Conservation (phyloP, 164 flowering plant species). For the Stephania cephalantha region DNA sequence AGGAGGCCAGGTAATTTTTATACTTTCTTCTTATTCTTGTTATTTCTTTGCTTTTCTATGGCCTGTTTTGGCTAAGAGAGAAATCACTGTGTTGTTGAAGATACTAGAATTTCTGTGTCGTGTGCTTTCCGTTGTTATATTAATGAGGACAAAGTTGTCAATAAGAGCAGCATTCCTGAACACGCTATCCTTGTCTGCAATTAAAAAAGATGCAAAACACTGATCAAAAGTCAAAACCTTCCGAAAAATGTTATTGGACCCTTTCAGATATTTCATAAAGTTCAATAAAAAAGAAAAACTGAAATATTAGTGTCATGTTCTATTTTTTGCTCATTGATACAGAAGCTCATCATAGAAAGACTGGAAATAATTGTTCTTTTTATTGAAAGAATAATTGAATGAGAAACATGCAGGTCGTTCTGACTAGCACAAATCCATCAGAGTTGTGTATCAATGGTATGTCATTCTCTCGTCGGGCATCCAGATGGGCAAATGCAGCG, state of each 20-base stretch:
- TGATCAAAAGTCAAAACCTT: neutral
- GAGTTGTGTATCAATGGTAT: slow-evolving; percentile 97
- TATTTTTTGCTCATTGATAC: neutral
- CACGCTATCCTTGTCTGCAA: neutral
- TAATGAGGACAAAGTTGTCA: neutral
- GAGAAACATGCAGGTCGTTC: slow-evolving; percentile 71
- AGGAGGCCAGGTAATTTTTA: slow-evolving; percentile 82
- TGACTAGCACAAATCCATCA: slow-evolving; percentile 83
- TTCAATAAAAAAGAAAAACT: neutral
- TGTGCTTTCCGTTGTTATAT: neutral
- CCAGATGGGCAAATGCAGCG: slow-evolving; percentile 99
- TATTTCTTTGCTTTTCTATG: neutral
- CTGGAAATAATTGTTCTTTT: neutral
- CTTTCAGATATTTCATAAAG: neutral
- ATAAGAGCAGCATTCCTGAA: neutral
- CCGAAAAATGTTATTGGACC: neutral
- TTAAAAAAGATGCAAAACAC: neutral
- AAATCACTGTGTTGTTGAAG: neutral
- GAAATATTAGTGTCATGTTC: neutral
- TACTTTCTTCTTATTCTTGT: neutral
- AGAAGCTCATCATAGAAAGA: neutral
- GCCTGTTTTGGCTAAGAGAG: neutral
- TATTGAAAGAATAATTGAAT: neutral
- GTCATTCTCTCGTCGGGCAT: slow-evolving; percentile 95
- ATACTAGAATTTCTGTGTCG: too few species aligned